A percentile compares a stretch with the other conserved stretches of the same genome.
These are phyloP conservation scores for Xylaria bambusicola DNA, from an alignment of 495 filamentous ascomycete species.

Conservation along the genomic window DNA sequence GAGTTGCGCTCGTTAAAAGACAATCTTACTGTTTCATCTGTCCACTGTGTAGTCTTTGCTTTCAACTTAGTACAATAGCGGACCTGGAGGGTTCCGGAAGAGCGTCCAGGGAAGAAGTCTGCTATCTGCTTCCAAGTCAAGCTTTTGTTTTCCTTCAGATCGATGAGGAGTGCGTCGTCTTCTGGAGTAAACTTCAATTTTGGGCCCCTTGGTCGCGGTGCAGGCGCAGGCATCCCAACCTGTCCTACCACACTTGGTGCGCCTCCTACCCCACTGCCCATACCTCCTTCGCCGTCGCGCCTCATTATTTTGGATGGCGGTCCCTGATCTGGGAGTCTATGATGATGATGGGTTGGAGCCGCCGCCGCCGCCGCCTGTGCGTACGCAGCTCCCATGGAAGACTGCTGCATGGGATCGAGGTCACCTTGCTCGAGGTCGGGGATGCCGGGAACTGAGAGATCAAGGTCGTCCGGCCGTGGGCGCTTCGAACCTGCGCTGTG, in stretches of 20 bases:
- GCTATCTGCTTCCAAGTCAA: slow-evolving; percentile 96
- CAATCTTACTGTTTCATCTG: slow-evolving; percentile 77
- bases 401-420: slow-evolving; percentile 52
- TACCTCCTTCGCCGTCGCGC: slow-evolving; percentile 48
- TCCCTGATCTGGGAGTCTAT: slow-evolving; percentile 67
- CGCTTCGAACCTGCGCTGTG: slow-evolving; percentile 48
- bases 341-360: slow-evolving; percentile 67
- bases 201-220: slow-evolving; percentile 72
- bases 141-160: slow-evolving; percentile 88
- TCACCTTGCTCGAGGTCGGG: slow-evolving; percentile 49
- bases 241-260: slow-evolving; percentile 76
- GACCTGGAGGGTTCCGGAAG: slow-evolving; percentile 86
- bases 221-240: slow-evolving; percentile 79
- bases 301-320: slow-evolving; percentile 59
- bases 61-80: slow-evolving; percentile 93
- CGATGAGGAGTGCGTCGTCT: slow-evolving; percentile 80
- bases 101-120: slow-evolving; percentile 88
- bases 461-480: slow-evolving; percentile 50
- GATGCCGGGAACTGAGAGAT: slow-evolving; percentile 53
- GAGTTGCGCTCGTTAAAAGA: slow-evolving; percentile 4
- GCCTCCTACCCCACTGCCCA: slow-evolving; percentile 42
- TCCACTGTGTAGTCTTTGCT: slow-evolving; percentile 90
- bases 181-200: slow-evolving; percentile 90
- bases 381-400: slow-evolving; percentile 46
- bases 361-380: slow-evolving; percentile 38